Evolutionary conservation across 305 asterid species (phyloP), one percentile per base, ranked within the genome.

Genomic region (Fraxinus latifolia): DNA sequence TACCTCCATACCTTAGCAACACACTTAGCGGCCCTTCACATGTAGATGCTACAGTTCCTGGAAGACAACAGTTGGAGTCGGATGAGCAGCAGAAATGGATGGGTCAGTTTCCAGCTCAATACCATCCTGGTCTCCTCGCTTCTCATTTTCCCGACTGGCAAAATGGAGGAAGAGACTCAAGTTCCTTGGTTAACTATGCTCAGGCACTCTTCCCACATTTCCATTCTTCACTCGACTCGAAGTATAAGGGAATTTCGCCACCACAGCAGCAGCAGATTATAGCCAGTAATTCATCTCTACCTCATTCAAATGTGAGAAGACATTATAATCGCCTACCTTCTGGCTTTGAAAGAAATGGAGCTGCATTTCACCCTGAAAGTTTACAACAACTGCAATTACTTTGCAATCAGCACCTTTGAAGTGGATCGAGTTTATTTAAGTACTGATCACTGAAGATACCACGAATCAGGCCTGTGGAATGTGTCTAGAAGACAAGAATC

Each of bases 201-300:
- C 97, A 89, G 37, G 62, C 86, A 47, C 82, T 83, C 80, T 88
- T 89, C 78, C 89, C 89, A 60, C 90, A 82, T 80, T 79, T 92
- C 83, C 86, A 78, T 50, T 84, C 92, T 81, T 87, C 84, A 44
- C 82, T 79, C 1, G 87, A 89, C 77, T 68, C 89, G 21, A 90
- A 89, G 79, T 83, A 88, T 79, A 87, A 83, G n/a, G 90, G 84
- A 34, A 83, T 60, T 70, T 75, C 76, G 60, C 88, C 83, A 29
- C 93, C 86, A 17, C 83, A 82, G 79, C 91, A 85, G 55, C 87
- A 81, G 82, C 89, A 77, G 86, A 23, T 84, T 62, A 78, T 84
- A 78, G 74, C 91, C 36, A 37, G 83, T 6, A 53, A 82, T 78
- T 31, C 89, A 7, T 29, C 73, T 8, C 53, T 32, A 70, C 85